Evolutionary conservation across 2,329 filamentous ascomycete genomes (phyloP).

Genomic region (Pestalotiopsis sp.): DNA sequence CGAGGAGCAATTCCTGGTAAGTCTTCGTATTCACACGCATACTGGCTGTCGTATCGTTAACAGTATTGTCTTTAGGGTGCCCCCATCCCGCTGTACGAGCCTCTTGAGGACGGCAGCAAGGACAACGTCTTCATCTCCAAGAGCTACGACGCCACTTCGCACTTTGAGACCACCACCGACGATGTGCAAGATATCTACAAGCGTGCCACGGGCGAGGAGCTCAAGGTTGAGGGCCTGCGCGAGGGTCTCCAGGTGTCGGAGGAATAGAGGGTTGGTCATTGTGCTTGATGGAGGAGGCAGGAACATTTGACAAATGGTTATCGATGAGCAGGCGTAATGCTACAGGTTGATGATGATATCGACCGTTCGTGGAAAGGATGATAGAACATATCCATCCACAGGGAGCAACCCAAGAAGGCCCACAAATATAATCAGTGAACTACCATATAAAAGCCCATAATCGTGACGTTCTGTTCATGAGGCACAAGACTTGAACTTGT

Average conservation of each 20-base stretch:
- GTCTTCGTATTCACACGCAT: constrained; percentile 17
- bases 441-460: neutral
- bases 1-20: constrained; percentile 94
- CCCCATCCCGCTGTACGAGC: constrained; percentile 93
- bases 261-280: constrained; percentile 45
- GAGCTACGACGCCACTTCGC: constrained; percentile 96
- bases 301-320: neutral
- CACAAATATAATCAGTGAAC: neutral
- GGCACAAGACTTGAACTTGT: too few relatives aligned
- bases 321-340: neutral
- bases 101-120: constrained; percentile 75
- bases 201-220: constrained; percentile 79
- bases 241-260: constrained; percentile 76
- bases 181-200: constrained; percentile 94
- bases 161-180: constrained; percentile 91
- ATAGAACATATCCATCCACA: neutral
- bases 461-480: neutral
- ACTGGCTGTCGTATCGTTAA: neutral
- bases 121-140: constrained; percentile 98
- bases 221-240: constrained; percentile 84
- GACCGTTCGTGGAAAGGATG: neutral
- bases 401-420: neutral
- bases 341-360: neutral
- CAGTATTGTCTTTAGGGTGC: constrained; percentile 51
- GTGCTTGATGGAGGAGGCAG: neutral